Evolutionary conservation across 768 basidiomycete species (phyloP).

Genomic region (Tricholoma hemisulphureum): DNA sequence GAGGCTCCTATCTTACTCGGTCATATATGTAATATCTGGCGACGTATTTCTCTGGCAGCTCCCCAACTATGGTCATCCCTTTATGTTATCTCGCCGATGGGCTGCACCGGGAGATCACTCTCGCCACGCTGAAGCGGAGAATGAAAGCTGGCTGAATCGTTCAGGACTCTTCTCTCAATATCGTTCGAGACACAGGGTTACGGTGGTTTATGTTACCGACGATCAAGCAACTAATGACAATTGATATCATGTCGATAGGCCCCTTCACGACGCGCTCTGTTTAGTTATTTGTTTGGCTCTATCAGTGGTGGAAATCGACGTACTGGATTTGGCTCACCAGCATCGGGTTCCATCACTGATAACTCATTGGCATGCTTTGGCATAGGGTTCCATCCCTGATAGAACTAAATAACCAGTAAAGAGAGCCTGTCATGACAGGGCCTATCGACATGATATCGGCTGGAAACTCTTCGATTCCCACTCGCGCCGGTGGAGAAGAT

Average conservation of each 20-base stretch:
- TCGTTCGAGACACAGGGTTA: not conserved
- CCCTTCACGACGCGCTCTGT: too few species aligned
- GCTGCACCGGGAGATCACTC: not conserved
- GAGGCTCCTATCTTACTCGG: constrained; percentile 21
- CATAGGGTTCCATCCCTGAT: too few species aligned
- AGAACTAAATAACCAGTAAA: too few species aligned
- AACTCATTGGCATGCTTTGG: too few species aligned
- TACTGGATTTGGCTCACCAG: too few species aligned
- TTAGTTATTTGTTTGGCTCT: too few species aligned
- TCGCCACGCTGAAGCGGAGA: not conserved
- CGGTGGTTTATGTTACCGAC: not conserved
- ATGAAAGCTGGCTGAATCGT: not conserved
- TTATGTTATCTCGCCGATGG: constrained; percentile 6
- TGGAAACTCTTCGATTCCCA: not conserved
- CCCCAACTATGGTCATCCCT: constrained; percentile 24
- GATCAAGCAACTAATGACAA: too few species aligned
- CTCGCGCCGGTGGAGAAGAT: not conserved
- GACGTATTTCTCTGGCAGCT: constrained; percentile 17
- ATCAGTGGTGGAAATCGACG: too few species aligned
- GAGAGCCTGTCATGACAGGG: too few species aligned
- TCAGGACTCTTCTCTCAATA: not conserved
- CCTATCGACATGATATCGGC: too few species aligned
- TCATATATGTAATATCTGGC: constrained; percentile 20
- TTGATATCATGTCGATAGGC: not conserved
- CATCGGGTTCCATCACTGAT: too few species aligned